Percentiles rank a stretch among this genome's conserved stretches.
Conservation (phyloP, 2,329 filamentous ascomycete genomes). For the Colletotrichum destructivum region DNA sequence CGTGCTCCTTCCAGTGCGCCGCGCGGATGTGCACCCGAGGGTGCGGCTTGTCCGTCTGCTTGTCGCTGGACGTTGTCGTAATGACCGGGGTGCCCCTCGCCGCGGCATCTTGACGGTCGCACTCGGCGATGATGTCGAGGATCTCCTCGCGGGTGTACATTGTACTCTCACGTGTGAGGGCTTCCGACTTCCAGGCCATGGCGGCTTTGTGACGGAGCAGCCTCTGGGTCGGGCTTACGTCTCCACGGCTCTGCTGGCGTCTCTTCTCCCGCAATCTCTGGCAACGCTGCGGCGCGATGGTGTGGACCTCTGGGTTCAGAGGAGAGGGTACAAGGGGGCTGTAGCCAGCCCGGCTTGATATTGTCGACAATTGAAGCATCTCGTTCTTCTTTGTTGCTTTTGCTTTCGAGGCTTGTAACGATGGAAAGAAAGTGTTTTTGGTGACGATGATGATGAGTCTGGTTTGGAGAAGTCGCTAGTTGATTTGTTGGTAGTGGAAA, state of each 20-base stretch:
- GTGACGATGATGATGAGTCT: neutral
- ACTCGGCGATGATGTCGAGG: conserved; percentile 39
- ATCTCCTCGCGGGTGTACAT: conserved; percentile 39
- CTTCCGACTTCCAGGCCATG: conserved; percentile 55
- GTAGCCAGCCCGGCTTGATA: conserved; percentile 43
- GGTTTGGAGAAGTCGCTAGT: neutral
- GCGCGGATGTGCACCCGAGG: conserved; percentile 32
- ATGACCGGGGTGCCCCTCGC: conserved; percentile 18
- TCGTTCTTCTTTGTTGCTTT: neutral
- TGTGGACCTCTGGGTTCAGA: conserved; percentile 46
- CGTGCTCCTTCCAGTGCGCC: conserved; percentile 42
- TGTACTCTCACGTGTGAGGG: conserved; percentile 37
- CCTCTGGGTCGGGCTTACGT: conserved; percentile 57
- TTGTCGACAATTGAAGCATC: conserved; percentile 36
- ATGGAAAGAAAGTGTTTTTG: neutral
- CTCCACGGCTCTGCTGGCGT: conserved; percentile 41
- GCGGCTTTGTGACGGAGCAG: conserved; percentile 60
- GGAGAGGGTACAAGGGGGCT: conserved; percentile 49
- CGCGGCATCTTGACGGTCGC: conserved; percentile 34
- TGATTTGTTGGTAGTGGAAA: neutral
- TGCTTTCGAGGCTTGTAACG: neutral
- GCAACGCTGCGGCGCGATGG: conserved; percentile 36
- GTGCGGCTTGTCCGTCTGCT: conserved; percentile 22
- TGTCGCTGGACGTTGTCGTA: conserved; percentile 17
- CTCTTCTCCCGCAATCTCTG: conserved; percentile 41